A percentile compares a stretch with the other conserved stretches of the same genome.
Evolutionary conservation across 441 rosid species (phyloP).

Genomic region (Croton setiger): DNA sequence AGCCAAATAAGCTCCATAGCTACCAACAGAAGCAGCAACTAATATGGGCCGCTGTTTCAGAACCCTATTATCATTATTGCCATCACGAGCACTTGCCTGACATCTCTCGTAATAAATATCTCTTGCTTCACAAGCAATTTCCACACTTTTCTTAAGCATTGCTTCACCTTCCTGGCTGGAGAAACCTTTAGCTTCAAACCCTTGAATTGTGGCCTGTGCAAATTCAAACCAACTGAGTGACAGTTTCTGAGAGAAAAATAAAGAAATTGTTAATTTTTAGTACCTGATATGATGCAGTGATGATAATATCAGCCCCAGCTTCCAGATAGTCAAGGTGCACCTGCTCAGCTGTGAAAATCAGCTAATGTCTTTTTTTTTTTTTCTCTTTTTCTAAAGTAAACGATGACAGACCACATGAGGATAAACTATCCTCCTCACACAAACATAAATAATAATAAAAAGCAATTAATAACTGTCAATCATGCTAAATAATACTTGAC

Average conservation of each 20-base stretch:
- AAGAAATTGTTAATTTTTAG: background rate
- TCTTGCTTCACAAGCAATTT: constrained; percentile 73
- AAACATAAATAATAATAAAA: background rate
- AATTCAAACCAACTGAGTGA: constrained; percentile 11
- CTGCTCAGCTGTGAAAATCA: constrained; percentile 36
- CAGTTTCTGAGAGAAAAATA: constrained; percentile 6
- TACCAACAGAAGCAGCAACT: constrained; percentile 89
- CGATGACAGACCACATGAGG: background rate
- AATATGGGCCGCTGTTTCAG: constrained; percentile 54
- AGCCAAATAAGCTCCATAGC: constrained; percentile 93
- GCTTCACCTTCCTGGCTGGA: constrained; percentile 61
- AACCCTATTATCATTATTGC: constrained; percentile 32
- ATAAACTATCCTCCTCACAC: background rate
- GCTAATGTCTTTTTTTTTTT: background rate
- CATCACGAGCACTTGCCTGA: constrained; percentile 26
- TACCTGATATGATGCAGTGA: constrained; percentile 86
- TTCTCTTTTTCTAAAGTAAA: too few species aligned
- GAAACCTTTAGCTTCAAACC: constrained; percentile 74
- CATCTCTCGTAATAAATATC: constrained; percentile 48
- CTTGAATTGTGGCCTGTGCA: constrained; percentile 82
- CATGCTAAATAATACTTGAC: background rate
- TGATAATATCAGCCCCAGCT: constrained; percentile 88
- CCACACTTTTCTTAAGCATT: constrained; percentile 65
- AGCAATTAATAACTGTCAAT: background rate
- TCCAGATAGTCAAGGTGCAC: constrained; percentile 90